Conservation (phyloP, 1,139 yeast species). For the Scheffersomyces titani region DNA sequence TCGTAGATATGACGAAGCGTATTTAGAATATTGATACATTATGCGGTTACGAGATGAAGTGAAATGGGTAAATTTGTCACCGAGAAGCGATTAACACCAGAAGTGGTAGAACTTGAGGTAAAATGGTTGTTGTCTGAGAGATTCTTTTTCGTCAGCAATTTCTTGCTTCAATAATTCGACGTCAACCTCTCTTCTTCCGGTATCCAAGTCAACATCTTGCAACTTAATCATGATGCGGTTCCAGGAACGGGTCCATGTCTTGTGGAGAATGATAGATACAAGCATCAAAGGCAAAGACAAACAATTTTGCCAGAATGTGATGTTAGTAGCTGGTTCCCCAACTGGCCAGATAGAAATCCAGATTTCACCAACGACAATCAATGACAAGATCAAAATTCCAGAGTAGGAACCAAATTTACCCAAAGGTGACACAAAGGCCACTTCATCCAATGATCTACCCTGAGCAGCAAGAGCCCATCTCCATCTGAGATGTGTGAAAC, state of each 20-base stretch:
- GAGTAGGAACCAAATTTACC: constrained; percentile 50
- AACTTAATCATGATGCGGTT: constrained; percentile 34
- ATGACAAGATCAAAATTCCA: constrained; percentile 41
- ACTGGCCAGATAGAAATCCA: constrained; percentile 51
- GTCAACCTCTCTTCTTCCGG: constrained; percentile 51
- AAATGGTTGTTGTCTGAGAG: constrained; percentile 26
- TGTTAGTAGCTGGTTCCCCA: constrained; percentile 29
- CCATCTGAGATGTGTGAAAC: constrained; percentile 51
- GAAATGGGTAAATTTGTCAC: neutral
- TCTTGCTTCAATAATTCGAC: constrained; percentile 47
- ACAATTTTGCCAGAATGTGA: constrained; percentile 48
- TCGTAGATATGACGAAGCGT: constrained; percentile 5
- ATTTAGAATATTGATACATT: neutral
- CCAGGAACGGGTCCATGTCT: constrained; percentile 23
- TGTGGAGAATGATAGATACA: constrained; percentile 28
- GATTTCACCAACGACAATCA: constrained; percentile 48
- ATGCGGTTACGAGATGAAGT: neutral
- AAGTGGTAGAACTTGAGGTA: constrained; percentile 35
- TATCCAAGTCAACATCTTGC: constrained; percentile 49
- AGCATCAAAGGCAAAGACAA: constrained; percentile 51
- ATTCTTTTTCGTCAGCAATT: constrained; percentile 42
- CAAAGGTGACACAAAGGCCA: constrained; percentile 48
- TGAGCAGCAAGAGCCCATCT: constrained; percentile 50
- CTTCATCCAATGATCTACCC: constrained; percentile 46
- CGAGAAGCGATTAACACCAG: constrained; percentile 30